Evolutionary conservation across 768 basidiomycete species (phyloP).

Genomic region (Lactarius hengduanensis): DNA sequence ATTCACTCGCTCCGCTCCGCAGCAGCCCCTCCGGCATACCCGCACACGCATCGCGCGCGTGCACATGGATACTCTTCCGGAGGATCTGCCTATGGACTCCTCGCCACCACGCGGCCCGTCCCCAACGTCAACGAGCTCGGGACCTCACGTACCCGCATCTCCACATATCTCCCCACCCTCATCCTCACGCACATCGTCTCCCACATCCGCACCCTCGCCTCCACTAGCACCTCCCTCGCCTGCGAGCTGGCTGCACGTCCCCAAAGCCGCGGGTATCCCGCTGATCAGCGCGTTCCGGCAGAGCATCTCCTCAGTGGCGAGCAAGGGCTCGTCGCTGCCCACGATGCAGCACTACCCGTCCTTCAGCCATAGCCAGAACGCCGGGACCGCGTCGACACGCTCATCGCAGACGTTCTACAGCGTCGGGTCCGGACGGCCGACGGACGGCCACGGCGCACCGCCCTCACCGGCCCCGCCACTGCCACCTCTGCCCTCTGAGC

Average conservation of each 20-base stretch:
- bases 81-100: slow-evolving; percentile 7
- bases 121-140: slow-evolving; percentile 7
- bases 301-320: slow-evolving; percentile 22
- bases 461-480: neutral
- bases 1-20: slow-evolving; percentile 5
- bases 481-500: slow-evolving; percentile 5
- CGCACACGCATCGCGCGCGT: slow-evolving; percentile 21
- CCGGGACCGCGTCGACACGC: slow-evolving; percentile 12
- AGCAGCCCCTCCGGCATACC: slow-evolving; percentile 23
- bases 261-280: slow-evolving; percentile 22
- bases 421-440: slow-evolving; percentile 8
- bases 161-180: neutral
- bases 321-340: slow-evolving; percentile 18
- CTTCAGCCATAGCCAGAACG: slow-evolving; percentile 13
- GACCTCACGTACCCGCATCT: neutral
- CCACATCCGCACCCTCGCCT: neutral
- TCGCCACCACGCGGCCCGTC: slow-evolving; percentile 7
- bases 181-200: neutral
- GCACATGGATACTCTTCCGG: slow-evolving; percentile 28
- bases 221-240: slow-evolving; percentile 16
- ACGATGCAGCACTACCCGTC: slow-evolving; percentile 29
- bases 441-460: neutral
- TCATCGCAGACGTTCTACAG: slow-evolving; percentile 25
- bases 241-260: slow-evolving; percentile 28
- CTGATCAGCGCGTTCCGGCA: slow-evolving; percentile 28